A percentile compares a stretch with the other conserved stretches of the same genome.
phyloP scores from a whole-genome alignment of 768 basidiomycete species.

The Trametes cingulata region DNA sequence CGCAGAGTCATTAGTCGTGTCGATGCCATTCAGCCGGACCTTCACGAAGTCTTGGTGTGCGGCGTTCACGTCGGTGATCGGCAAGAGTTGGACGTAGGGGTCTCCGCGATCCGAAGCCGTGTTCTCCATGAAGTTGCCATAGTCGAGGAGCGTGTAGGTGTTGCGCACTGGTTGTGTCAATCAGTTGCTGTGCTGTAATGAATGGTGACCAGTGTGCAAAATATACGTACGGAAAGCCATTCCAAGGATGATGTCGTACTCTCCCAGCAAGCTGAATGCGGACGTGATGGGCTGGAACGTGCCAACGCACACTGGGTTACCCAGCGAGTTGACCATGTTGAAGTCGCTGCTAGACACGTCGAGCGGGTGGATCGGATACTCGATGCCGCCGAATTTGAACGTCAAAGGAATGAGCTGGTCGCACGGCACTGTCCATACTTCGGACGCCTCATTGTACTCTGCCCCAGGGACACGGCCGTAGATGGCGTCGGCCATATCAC shows the following conservation, averaged over 20 bases:
- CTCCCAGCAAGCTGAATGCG: constrained; percentile 73
- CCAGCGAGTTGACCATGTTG: constrained; percentile 43
- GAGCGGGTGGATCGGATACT: constrained; percentile 75
- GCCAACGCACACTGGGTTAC: constrained; percentile 64
- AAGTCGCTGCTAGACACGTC: constrained; percentile 68
- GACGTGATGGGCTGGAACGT: constrained; percentile 85
- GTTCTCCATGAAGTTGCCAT: constrained; percentile 64
- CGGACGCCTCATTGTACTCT: constrained; percentile 52
- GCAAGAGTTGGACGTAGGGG: constrained; percentile 72
- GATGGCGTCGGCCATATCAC: constrained; percentile 74
- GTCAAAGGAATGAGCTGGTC: constrained; percentile 69
- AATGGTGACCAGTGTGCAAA: too few species aligned
- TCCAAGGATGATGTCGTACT: constrained; percentile 82
- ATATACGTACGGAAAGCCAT: constrained; percentile 71
- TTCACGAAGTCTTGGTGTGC: constrained; percentile 70
- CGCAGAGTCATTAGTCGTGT: constrained; percentile 53
- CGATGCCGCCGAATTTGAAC: constrained; percentile 67
- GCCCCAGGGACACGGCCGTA: constrained; percentile 80
- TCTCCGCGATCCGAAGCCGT: constrained; percentile 45
- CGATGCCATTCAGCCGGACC: constrained; percentile 58
- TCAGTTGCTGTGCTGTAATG: too few species aligned
- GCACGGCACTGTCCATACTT: constrained; percentile 76
- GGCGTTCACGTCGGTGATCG: constrained; percentile 51
- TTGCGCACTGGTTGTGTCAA: constrained; percentile 62
- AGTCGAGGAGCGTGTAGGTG: constrained; percentile 69